Conservation (phyloP, 441 rosid genomes). For the Pelargonium myrrhifolium region DNA sequence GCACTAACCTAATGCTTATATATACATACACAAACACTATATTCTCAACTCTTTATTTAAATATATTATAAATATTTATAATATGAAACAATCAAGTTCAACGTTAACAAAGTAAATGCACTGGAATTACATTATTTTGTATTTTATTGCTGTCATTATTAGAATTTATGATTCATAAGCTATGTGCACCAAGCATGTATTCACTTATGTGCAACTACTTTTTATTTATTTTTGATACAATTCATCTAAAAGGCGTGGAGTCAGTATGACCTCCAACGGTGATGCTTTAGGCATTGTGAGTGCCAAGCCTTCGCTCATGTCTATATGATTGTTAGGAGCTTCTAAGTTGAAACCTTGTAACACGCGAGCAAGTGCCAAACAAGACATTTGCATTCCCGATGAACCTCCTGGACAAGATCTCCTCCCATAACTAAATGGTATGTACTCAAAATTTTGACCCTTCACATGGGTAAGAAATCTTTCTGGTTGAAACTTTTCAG, state of each 20-base stretch:
- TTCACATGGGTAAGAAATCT: conserved; percentile 2
- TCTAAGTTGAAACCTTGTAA: conserved; percentile 38
- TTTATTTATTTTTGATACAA: not conserved
- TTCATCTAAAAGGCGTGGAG: conserved; percentile 24
- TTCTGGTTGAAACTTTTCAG: not conserved
- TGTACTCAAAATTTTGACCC: not conserved
- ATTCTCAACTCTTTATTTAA: no score
- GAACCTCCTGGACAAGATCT: not conserved
- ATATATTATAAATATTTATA: no score
- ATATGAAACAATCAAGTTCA: no score
- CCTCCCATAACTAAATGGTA: not conserved
- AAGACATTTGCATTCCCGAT: conserved; percentile 5
- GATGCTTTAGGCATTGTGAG: conserved; percentile 36
- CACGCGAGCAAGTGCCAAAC: conserved; percentile 32
- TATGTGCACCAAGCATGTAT: not conserved
- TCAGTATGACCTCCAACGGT: conserved; percentile 34
- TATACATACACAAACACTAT: no score
- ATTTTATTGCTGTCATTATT: no score
- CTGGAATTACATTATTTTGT: no score
- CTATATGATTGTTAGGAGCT: conserved; percentile 17
- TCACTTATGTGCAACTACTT: not conserved
- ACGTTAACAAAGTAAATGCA: no score
- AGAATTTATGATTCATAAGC: no score
- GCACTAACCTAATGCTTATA: no score
- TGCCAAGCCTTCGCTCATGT: conserved; percentile 39